Percentiles rank a stretch among this genome's conserved stretches.
Evolutionary conservation across 1,284 basidiomycete genomes (phyloP).

Genomic region (Macrocystidia cucumis): DNA sequence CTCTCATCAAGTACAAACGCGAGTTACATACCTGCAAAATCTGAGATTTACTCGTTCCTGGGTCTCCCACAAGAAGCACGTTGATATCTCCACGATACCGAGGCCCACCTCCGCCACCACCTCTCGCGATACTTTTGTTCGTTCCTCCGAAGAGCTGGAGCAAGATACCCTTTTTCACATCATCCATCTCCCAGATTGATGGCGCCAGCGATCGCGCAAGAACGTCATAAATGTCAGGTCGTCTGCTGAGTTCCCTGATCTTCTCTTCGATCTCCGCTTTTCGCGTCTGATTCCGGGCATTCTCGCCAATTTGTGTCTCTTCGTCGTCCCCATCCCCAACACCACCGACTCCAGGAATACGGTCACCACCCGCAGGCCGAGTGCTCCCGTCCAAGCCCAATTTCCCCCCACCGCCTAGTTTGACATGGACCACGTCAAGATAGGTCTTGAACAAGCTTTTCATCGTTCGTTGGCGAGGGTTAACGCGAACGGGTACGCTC

Average conservation of each 20-base stretch:
- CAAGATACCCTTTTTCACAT: constrained; percentile 97
- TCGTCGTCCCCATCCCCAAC: constrained; percentile 67
- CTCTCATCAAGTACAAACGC: neutral
- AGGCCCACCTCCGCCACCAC: constrained; percentile 93
- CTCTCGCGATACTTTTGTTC: constrained; percentile 89
- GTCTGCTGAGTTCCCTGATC: constrained; percentile 61
- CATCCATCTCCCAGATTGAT: constrained; percentile 97
- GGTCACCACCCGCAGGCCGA: constrained; percentile 62
- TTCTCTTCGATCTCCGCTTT: constrained; percentile 60
- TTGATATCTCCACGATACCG: constrained; percentile 98
- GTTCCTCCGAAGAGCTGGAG: constrained; percentile 96
- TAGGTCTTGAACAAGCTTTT: constrained; percentile 98
- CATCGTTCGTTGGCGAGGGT: constrained; percentile 85
- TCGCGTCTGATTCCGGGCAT: constrained; percentile 37
- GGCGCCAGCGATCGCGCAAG: constrained; percentile 87
- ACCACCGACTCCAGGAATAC: constrained; percentile 76
- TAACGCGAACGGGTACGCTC: constrained; percentile 88
- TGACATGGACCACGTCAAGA: constrained; percentile 91
- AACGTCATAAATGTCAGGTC: constrained; percentile 84
- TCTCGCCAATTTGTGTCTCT: constrained; percentile 40
- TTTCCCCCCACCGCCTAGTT: constrained; percentile 64
- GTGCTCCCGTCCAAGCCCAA: constrained; percentile 82
- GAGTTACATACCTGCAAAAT: constrained; percentile 68
- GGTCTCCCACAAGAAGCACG: constrained; percentile 93
- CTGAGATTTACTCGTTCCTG: constrained; percentile 96